Conservation (phyloP, 1,139 yeast species). For the Waltiozyma sp. region DNA sequence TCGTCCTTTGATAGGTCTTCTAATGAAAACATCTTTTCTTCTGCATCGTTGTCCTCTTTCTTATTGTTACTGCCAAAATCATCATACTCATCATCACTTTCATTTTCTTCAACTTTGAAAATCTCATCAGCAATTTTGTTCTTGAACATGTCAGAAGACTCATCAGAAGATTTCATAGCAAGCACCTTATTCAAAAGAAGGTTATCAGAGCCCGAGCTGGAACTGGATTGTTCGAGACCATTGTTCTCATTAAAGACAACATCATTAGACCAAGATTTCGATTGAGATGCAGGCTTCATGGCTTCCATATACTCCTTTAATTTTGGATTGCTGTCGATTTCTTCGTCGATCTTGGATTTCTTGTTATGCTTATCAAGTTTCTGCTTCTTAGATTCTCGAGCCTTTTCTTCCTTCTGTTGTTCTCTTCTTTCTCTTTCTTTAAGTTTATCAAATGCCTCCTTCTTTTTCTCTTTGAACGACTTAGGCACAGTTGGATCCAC, state of each 20-base stretch:
- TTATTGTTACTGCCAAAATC: slow-evolving; percentile 29
- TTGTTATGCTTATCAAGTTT: slow-evolving; percentile 19
- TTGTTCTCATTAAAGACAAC: slow-evolving; percentile 35
- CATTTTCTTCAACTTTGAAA: slow-evolving; percentile 30
- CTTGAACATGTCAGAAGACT: slow-evolving; percentile 10
- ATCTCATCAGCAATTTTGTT: slow-evolving; percentile 20
- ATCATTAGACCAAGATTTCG: slow-evolving; percentile 50
- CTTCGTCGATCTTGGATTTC: slow-evolving; percentile 36
- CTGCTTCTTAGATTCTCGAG: slow-evolving; percentile 22
- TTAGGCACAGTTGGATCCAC: slow-evolving; percentile 75
- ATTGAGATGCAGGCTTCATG: slow-evolving; percentile 57
- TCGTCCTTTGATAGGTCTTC: slow-evolving; percentile 11
- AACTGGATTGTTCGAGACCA: slow-evolving; percentile 12
- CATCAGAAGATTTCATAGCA: slow-evolving; percentile 21
- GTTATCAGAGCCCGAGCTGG: slow-evolving; percentile 19
- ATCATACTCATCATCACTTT: slow-evolving; percentile 60
- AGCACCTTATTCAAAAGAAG: slow-evolving; percentile 27
- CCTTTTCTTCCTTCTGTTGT: slow-evolving; percentile 32
- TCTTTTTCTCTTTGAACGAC: slow-evolving; percentile 54
- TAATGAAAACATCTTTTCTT: slow-evolving; percentile 25
- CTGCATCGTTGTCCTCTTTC: slow-evolving; percentile 24
- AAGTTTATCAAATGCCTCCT: slow-evolving; percentile 42
- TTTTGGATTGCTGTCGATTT: slow-evolving; percentile 53
- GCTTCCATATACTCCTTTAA: slow-evolving; percentile 74
- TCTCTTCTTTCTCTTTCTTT: slow-evolving; percentile 42